Evolutionary conservation across 2,329 filamentous ascomycete species (phyloP).

Genomic region (Chaetomium olivaceum): DNA sequence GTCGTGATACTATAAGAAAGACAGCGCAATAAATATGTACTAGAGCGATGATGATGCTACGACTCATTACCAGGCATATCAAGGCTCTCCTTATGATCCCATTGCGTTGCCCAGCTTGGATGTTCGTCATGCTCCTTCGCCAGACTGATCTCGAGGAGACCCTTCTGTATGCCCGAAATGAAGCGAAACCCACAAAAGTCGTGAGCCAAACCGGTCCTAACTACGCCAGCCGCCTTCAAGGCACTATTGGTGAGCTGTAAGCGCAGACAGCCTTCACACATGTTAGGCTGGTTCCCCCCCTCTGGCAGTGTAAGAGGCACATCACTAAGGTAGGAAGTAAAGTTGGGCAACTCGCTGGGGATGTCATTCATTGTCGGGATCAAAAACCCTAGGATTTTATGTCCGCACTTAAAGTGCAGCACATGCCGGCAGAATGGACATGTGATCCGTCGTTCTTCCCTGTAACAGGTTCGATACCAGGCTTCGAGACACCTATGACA

Average conservation of each 20-base stretch:
- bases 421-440: background rate
- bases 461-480: background rate
- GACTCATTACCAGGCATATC: too few species aligned
- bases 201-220: too few species aligned
- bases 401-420: background rate
- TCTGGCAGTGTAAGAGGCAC: background rate
- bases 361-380: background rate
- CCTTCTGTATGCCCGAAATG: too few species aligned
- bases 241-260: too few species aligned
- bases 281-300: too few species aligned
- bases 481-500: background rate
- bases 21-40: too few species aligned
- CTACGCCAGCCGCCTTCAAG: too few species aligned
- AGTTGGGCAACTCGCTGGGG: background rate
- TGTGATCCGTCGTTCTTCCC: background rate
- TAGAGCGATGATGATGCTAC: too few species aligned
- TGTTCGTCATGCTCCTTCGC: background rate
- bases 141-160: too few species aligned
- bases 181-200: too few species aligned
- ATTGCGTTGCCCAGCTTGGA: background rate
- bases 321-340: background rate
- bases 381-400: background rate
- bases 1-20: too few species aligned
- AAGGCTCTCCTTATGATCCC: too few species aligned
- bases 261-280: background rate